Percentiles rank a stretch among this genome's conserved stretches.
phyloP scores from a whole-genome alignment of 768 basidiomycete species.

The Lyophyllum atratum region DNA sequence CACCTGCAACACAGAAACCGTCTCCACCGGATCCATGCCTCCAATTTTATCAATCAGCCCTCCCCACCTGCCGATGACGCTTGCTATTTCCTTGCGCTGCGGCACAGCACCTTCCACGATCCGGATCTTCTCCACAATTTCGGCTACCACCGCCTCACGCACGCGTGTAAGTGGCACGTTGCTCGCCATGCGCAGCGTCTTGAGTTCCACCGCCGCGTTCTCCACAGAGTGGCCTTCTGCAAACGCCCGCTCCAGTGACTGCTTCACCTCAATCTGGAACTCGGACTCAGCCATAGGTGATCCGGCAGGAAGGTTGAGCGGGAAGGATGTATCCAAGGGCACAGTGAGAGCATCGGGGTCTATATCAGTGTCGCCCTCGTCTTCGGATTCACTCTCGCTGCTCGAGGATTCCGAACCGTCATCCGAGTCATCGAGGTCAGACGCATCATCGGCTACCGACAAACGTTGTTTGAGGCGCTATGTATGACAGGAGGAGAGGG shows the following conservation, averaged over 20 bases:
- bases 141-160: constrained; percentile 85
- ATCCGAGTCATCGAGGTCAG: constrained; percentile 66
- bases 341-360: constrained; percentile 39
- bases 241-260: constrained; percentile 90
- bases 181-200: constrained; percentile 95
- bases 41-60: constrained; percentile 78
- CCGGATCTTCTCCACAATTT: constrained; percentile 72
- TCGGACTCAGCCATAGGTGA: constrained; percentile 58
- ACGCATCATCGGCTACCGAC: constrained; percentile 56
- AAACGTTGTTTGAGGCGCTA: background rate
- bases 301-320: constrained; percentile 37
- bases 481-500: background rate
- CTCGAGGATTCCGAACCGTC: constrained; percentile 58
- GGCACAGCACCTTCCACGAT: constrained; percentile 55
- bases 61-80: constrained; percentile 79
- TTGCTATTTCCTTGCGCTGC: constrained; percentile 67
- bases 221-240: constrained; percentile 89
- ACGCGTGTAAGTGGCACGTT: constrained; percentile 89
- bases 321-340: constrained; percentile 52
- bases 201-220: constrained; percentile 91
- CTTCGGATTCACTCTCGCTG: constrained; percentile 45
- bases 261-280: constrained; percentile 75
- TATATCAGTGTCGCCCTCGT: constrained; percentile 37
- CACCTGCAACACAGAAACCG: constrained; percentile 79
- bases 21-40: constrained; percentile 81